Evolutionary conservation across 495 filamentous ascomycete genomes (phyloP), one percentile per base, ranked within the genome.

Genomic region (Parachaetomium inaequale): DNA sequence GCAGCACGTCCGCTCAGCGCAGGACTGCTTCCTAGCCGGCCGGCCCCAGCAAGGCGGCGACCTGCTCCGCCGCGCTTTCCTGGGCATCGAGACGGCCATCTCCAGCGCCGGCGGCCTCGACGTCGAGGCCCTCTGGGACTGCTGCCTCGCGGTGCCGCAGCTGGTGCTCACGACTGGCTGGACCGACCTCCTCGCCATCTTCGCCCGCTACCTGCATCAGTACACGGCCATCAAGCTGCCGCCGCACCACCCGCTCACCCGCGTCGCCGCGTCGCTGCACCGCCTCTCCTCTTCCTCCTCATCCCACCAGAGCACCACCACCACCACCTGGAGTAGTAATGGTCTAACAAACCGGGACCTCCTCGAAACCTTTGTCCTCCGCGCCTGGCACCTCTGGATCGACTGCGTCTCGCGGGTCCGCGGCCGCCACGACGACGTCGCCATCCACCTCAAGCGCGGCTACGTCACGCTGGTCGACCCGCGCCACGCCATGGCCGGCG

Each of bases 71-170:
- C 55, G 46, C 10, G 69, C 71, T 11, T 74, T 74, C 10, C 55
- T 65, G 2, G 62, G 69, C 7, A 64, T 74, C 34, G 69, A 70
- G 29, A 21, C 57, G 31, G 71, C 67, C 34, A 17, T 72, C 29
- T 31, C 36, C 4, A 38, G 45, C 17, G 61, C 36, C 4, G 36
- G 45, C 17, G 61, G 53, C 4, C 32, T 56, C 29, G 57, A 69
- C 50, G 42, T 72, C 46, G 66, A 74, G 34, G 68, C 70, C 19
- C 70, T 74, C 32, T 74, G 72, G 72, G 72, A 74, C 59, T 72
- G 70, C 55, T 71, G 65, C 40, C 72, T 74, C 25, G 72, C 63
- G 0, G 63, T 74, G 0, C 72, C 72, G 1, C 72, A 74, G 7
- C 65, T 74, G 0, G 57, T 51, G 2, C 59, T 72, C n/a, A 42